A percentile compares a stretch with the other conserved stretches of the same genome.
These are phyloP conservation scores for Talaromyces sp. DNA, from an alignment of 2,329 filamentous ascomycete genomes.

Conservation along the genomic window DNA sequence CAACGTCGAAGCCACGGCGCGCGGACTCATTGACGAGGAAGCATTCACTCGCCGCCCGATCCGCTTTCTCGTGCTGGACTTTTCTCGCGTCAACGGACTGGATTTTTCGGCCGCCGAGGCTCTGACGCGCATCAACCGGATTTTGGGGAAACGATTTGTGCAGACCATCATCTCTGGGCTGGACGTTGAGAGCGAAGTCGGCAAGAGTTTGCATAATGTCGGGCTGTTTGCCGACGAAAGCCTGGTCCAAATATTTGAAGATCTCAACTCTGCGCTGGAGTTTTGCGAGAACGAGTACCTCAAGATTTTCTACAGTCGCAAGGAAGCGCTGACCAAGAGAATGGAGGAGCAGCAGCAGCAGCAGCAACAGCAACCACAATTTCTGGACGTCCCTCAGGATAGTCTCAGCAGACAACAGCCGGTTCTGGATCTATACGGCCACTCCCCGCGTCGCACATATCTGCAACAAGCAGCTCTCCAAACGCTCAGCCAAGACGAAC, in stretches of 20 bases:
- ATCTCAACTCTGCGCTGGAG: conserved; percentile 89
- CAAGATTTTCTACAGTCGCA: conserved; percentile 68
- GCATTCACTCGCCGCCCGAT: conserved; percentile 73
- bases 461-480: conserved; percentile 72
- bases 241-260: conserved; percentile 74
- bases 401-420: neutral
- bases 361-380: conserved; percentile 13
- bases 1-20: conserved; percentile 83
- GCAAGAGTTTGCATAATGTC: conserved; percentile 73
- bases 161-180: conserved; percentile 79
- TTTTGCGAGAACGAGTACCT: conserved; percentile 92
- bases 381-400: conserved; percentile 25
- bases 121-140: conserved; percentile 84
- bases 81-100: conserved; percentile 82
- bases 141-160: conserved; percentile 72
- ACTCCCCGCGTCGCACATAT: conserved; percentile 74
- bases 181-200: conserved; percentile 68
- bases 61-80: conserved; percentile 81
- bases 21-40: conserved; percentile 74
- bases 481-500: conserved; percentile 63
- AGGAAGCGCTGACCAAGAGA: conserved; percentile 42
- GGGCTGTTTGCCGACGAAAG: conserved; percentile 71
- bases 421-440: conserved; percentile 34
- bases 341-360: too few species aligned
- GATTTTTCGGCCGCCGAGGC: conserved; percentile 96